Conservation (phyloP, 2,329 filamentous ascomycete species). For the Sarocladiaceae sp. region DNA sequence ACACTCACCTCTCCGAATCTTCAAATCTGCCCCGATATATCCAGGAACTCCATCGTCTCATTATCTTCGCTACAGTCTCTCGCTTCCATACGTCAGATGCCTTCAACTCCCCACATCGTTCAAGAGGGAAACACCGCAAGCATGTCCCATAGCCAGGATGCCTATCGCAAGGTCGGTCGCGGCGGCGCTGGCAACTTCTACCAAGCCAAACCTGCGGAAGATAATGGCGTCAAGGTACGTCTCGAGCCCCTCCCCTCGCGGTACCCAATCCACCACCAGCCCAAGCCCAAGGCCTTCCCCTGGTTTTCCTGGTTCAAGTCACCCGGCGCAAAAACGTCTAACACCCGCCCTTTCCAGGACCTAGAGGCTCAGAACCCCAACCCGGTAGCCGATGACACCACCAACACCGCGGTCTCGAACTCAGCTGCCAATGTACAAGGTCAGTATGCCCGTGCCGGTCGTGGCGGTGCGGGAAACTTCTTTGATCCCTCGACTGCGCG, state of each 20-base stretch:
- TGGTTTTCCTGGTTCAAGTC: neutral
- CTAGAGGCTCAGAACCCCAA: conserved; percentile 24
- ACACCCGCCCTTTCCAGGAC: conserved; percentile 17
- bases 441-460: conserved; percentile 33
- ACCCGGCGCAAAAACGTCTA: neutral
- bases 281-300: conserved; percentile 3
- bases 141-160: conserved; percentile 23
- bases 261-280: neutral
- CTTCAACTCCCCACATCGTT: neutral
- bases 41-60: too few species aligned
- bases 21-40: too few species aligned
- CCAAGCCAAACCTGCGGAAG: conserved; percentile 34
- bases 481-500: conserved; percentile 29
- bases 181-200: conserved; percentile 61
- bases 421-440: neutral
- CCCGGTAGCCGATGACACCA: neutral
- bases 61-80: too few species aligned
- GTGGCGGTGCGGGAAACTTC: conserved; percentile 59
- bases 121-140: neutral
- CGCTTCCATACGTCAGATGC: neutral
- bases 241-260: neutral
- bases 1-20: too few species aligned
- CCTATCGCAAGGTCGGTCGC: conserved; percentile 48
- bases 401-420: neutral
- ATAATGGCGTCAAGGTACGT: conserved; percentile 32